phyloP scores from a whole-genome alignment of 1,284 basidiomycete genomes.

The Sanghuangporus baumii region DNA sequence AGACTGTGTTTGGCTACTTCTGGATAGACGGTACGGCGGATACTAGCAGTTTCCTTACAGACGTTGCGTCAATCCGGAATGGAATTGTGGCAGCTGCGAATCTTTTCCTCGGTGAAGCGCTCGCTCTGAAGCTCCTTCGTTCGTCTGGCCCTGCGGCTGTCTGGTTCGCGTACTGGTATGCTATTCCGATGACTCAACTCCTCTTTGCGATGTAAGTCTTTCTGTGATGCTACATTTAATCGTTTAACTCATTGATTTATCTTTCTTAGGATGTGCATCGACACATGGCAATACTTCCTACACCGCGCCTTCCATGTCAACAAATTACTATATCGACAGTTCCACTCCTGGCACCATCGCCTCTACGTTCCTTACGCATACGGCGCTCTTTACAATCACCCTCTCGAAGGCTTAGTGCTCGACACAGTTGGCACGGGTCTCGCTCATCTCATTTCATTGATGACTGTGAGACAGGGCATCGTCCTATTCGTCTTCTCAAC shows the following conservation, averaged over 20 bases:
- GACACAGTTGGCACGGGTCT: slow-evolving; percentile 82
- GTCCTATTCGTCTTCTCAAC: slow-evolving; percentile 83
- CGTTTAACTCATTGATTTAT: slow-evolving; percentile 10
- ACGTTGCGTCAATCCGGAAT: slow-evolving; percentile 38
- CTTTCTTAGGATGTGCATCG: slow-evolving; percentile 76
- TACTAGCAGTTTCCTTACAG: slow-evolving; percentile 37
- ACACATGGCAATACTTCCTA: slow-evolving; percentile 98
- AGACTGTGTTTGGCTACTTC: slow-evolving; percentile 71
- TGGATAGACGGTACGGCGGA: slow-evolving; percentile 60
- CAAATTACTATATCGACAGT: slow-evolving; percentile 85
- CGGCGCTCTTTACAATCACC: slow-evolving; percentile 97
- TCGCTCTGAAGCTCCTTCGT: slow-evolving; percentile 32
- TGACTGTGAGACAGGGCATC: slow-evolving; percentile 83
- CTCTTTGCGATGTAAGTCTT: slow-evolving; percentile 76
- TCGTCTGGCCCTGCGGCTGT: slow-evolving; percentile 48
- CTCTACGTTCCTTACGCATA: slow-evolving; percentile 97
- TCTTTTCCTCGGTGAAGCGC: slow-evolving; percentile 30
- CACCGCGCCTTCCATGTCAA: slow-evolving; percentile 92
- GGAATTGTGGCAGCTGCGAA: slow-evolving; percentile 33
- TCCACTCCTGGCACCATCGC: slow-evolving; percentile 95
- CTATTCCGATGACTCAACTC: slow-evolving; percentile 73
- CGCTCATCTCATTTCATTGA: slow-evolving; percentile 64
- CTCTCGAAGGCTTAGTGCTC: slow-evolving; percentile 88
- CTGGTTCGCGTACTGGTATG: slow-evolving; percentile 92
- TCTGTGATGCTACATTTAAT: slow-evolving; percentile 1